A percentile compares a stretch with the other conserved stretches of the same genome.
Conservation (phyloP, 148 eudicot species). For the Rhododendron molle region DNA sequence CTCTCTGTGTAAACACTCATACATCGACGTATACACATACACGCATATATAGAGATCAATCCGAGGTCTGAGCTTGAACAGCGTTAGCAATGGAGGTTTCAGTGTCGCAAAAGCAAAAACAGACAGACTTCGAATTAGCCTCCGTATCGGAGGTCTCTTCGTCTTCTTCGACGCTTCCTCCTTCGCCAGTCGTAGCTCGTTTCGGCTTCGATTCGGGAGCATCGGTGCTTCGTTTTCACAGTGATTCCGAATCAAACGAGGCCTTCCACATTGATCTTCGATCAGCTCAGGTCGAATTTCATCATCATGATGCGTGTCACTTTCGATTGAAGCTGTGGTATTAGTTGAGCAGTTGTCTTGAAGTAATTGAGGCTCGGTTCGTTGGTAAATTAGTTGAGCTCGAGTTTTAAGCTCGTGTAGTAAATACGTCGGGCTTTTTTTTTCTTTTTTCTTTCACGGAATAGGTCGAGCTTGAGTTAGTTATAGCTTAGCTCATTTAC, state of each 20-base stretch:
- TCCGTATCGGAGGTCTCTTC: constrained; percentile 26
- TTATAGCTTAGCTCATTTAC: too few species aligned
- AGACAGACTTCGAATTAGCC: constrained; percentile 21
- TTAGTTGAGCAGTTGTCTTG: neutral
- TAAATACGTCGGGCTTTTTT: too few species aligned
- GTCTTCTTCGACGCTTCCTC: constrained; percentile 8
- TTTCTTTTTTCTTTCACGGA: too few species aligned
- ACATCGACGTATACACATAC: neutral
- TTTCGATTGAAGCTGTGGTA: neutral
- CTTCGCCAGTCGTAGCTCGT: constrained; percentile 27
- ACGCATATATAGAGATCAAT: neutral
- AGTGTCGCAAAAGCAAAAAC: neutral
- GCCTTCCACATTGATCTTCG: constrained; percentile 33
- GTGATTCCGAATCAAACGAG: constrained; percentile 25
- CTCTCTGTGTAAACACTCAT: too few species aligned
- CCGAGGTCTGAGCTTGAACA: neutral
- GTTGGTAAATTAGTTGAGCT: too few species aligned
- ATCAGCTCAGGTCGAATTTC: constrained; percentile 38
- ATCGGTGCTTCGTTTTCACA: constrained; percentile 40
- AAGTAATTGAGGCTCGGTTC: neutral
- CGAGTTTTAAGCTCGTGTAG: too few species aligned
- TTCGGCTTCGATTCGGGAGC: constrained; percentile 37
- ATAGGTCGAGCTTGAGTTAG: too few species aligned
- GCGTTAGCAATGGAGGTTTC: constrained; percentile 32
- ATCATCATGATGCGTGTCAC: neutral